Percentiles rank a stretch among this genome's conserved stretches.
Conservation (phyloP, 2,329 filamentous ascomycete species). For the Diaporthe vaccinii region DNA sequence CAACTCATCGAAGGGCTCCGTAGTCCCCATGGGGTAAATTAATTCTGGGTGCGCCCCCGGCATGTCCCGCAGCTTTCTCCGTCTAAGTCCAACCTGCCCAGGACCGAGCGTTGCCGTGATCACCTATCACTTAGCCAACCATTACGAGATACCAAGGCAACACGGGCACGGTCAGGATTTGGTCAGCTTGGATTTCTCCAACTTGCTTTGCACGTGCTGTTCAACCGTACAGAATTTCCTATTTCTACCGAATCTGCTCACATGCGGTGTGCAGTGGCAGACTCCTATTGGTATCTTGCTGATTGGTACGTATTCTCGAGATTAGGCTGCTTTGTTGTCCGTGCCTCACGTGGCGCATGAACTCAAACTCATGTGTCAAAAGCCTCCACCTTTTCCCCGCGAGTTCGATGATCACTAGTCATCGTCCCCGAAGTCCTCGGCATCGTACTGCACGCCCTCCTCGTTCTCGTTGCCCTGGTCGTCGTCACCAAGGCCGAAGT, state of each 20-base stretch:
- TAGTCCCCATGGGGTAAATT: slow-evolving; percentile 32
- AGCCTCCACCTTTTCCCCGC: neutral
- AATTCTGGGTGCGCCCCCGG: neutral
- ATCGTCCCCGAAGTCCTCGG: slow-evolving; percentile 25
- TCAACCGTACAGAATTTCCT: neutral
- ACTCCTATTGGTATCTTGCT: slow-evolving; percentile 19
- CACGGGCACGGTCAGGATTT: neutral
- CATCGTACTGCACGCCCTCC: slow-evolving; percentile 24
- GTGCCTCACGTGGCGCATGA: neutral
- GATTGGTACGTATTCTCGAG: neutral
- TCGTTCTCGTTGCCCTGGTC: slow-evolving; percentile 39
- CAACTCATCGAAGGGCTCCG: slow-evolving; percentile 5
- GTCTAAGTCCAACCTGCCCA: neutral
- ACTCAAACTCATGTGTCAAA: neutral
- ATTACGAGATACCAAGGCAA: slow-evolving; percentile 7
- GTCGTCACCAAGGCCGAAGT: slow-evolving; percentile 18
- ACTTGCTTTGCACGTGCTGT: neutral
- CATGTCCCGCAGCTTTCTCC: slow-evolving; percentile 17
- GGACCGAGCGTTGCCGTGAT: slow-evolving; percentile 3
- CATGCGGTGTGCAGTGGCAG: neutral
- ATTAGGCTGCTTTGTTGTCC: neutral
- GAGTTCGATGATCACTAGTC: slow-evolving; percentile 19
- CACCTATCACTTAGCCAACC: neutral
- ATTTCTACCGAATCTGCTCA: neutral
- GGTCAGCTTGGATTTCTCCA: neutral